phyloP scores from a whole-genome alignment of 108 stramenopile genomes.

The Skeletonema potamos region DNA sequence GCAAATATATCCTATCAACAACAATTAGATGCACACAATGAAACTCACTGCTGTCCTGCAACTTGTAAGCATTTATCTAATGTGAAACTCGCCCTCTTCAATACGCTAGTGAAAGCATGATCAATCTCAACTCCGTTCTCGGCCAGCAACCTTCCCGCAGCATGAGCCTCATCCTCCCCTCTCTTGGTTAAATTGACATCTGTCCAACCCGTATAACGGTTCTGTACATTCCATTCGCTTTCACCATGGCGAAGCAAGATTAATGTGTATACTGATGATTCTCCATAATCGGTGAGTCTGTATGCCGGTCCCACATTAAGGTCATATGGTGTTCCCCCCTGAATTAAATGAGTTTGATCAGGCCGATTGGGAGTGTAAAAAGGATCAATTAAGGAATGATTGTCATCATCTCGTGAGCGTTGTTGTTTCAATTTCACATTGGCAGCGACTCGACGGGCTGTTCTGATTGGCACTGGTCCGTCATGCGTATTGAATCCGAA shows the following conservation, averaged over 20 bases:
- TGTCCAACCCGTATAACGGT: slow-evolving; percentile 83
- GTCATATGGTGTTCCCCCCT: slow-evolving; percentile 70
- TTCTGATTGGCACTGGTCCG: slow-evolving; percentile 32
- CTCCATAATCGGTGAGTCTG: slow-evolving; percentile 69
- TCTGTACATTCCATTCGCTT: slow-evolving; percentile 78
- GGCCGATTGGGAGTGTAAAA: slow-evolving; percentile 25
- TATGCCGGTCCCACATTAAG: slow-evolving; percentile 41
- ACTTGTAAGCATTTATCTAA: slow-evolving; percentile 80
- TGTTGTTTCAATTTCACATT: background rate
- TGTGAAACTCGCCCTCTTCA: slow-evolving; percentile 73
- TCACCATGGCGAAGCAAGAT: slow-evolving; percentile 83
- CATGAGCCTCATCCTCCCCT: slow-evolving; percentile 74
- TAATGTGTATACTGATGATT: slow-evolving; percentile 74
- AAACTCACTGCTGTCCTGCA: slow-evolving; percentile 65
- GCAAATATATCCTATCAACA: background rate
- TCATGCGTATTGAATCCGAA: slow-evolving; percentile 35
- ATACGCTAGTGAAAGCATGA: slow-evolving; percentile 79
- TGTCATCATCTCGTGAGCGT: background rate
- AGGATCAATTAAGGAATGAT: slow-evolving; percentile 38
- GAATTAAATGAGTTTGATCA: slow-evolving; percentile 51
- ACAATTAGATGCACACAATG: background rate
- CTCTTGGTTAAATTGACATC: slow-evolving; percentile 75
- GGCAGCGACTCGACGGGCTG: background rate
- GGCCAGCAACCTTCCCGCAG: slow-evolving; percentile 71
- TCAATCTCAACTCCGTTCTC: slow-evolving; percentile 86